phyloP scores from a whole-genome alignment of 306 rosid genomes.

The Rubus parviflorus region DNA sequence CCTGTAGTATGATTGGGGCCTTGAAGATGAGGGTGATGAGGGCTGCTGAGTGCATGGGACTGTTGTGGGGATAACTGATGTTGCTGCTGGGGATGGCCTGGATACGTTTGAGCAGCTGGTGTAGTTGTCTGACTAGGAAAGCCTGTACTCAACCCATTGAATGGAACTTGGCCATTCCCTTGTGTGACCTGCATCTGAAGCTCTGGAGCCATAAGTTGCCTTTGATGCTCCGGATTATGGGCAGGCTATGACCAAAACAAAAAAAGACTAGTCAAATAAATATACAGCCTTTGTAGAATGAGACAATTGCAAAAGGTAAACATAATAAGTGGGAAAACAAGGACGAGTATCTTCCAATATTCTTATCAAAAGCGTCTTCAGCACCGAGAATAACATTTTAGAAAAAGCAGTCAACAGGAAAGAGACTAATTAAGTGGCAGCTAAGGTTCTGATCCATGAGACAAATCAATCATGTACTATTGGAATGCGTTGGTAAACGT shows the following conservation, averaged over 20 bases:
- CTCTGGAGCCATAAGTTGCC: slow-evolving; percentile 83
- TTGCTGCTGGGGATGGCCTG: slow-evolving; percentile 77
- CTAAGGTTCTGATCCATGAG: background rate
- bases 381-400: background rate
- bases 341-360: background rate
- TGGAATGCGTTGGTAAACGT: background rate
- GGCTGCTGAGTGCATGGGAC: slow-evolving; percentile 58
- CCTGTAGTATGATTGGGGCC: slow-evolving; percentile 63
- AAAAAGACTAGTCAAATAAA: slow-evolving; percentile 14
- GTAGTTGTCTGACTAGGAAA: slow-evolving; percentile 75
- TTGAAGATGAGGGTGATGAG: slow-evolving; percentile 78
- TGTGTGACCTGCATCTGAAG: slow-evolving; percentile 72
- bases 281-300: background rate
- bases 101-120: slow-evolving; percentile 63
- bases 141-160: slow-evolving; percentile 74
- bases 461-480: background rate
- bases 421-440: background rate
- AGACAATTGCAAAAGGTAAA: background rate
- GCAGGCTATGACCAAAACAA: slow-evolving; percentile 58
- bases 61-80: slow-evolving; percentile 81
- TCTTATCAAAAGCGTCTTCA: background rate
- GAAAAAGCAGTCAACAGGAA: background rate
- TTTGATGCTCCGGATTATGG: slow-evolving; percentile 81
- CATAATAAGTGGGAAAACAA: background rate
- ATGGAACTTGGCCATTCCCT: slow-evolving; percentile 77